Evolutionary conservation across 352 stramenopile species (phyloP), one percentile per base, ranked within the genome.

Genomic region (Phytopythium boreale): DNA sequence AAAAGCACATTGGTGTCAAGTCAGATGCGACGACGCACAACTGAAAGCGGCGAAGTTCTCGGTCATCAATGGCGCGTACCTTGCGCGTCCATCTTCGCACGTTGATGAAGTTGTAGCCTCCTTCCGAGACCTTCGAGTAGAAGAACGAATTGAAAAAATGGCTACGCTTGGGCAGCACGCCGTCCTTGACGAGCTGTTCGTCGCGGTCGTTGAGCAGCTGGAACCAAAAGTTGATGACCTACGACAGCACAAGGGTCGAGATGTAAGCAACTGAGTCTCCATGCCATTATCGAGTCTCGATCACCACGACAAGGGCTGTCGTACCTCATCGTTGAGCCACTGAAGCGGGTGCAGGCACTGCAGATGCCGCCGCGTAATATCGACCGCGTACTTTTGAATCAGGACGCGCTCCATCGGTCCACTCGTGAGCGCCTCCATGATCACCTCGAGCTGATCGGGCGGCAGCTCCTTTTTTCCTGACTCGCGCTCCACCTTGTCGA

Each of bases 91-190:
- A 95, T 20, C 87, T 81, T 6, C 85, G 82, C 22, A 95, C 87
- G 50, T 94, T 95, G 51, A 82, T 61, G 47, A 87, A 95, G 65
- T 93, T 94, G 70, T 94, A 95, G 41, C 85, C 85, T 39, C 72
- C 77, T 52, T 93, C 85, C 31, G 82, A 90, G 20, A 95, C 77
- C 55, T 93, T 93, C 0, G 84, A 83, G 59, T 89, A 92, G 62
- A 95, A 94, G 47, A 95, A 95, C 50, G 87, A 94, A 62, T 90
- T 95, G 79, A 94, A 94, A 63, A 94, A 95, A 39, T 93, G 85
- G 39, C 80, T 92, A 1, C 70, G 72, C 61, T 80, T 91, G 11
- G 68, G 24, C 31, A 93, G 46, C 26, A 69, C 60, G 0, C 81
- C 75, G 37, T 67, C 68, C 29, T 74, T 80, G 4, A 90, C 80